Conservation (phyloP, 169 alveolate species). For the Cryptosporidium baileyi region DNA sequence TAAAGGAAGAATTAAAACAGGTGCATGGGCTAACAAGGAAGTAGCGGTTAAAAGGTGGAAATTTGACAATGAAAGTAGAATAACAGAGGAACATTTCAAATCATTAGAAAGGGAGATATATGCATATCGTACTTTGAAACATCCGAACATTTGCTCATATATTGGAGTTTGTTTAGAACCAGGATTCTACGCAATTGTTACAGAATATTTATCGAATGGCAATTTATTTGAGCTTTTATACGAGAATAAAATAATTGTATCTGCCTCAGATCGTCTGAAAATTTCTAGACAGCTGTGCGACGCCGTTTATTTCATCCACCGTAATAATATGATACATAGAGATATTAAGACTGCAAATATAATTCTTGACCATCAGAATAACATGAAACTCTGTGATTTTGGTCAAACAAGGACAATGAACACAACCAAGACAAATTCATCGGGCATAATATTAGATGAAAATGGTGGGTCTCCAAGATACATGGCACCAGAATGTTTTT, state of each 20-base stretch:
- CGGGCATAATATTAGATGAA: slow-evolving; percentile 76
- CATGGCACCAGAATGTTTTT: slow-evolving; percentile 86
- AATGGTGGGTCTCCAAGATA: slow-evolving; percentile 86
- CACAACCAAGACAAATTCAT: slow-evolving; percentile 62
- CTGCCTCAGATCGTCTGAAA: slow-evolving; percentile 75
- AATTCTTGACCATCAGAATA: slow-evolving; percentile 76
- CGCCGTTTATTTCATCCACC: slow-evolving; percentile 78
- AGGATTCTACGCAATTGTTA: slow-evolving; percentile 75
- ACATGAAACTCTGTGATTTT: slow-evolving; percentile 81
- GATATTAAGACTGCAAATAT: slow-evolving; percentile 83
- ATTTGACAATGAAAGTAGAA: slow-evolving; percentile 62
- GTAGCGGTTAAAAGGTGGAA: slow-evolving; percentile 70
- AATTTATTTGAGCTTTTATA: slow-evolving; percentile 78
- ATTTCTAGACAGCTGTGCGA: slow-evolving; percentile 76
- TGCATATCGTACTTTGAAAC: slow-evolving; percentile 76
- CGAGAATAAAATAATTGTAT: slow-evolving; percentile 72
- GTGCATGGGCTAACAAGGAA: slow-evolving; percentile 44
- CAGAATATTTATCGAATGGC: slow-evolving; percentile 79
- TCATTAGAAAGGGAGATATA: slow-evolving; percentile 81
- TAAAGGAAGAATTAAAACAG: slow-evolving; percentile 32
- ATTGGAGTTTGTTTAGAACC: slow-evolving; percentile 81
- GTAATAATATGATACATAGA: slow-evolving; percentile 77
- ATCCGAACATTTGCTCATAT: slow-evolving; percentile 77
- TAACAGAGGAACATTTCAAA: slow-evolving; percentile 54
- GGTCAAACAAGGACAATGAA: slow-evolving; percentile 80